Conservation (phyloP, 2,329 filamentous ascomycete species). For the Seiridium cupressi region DNA sequence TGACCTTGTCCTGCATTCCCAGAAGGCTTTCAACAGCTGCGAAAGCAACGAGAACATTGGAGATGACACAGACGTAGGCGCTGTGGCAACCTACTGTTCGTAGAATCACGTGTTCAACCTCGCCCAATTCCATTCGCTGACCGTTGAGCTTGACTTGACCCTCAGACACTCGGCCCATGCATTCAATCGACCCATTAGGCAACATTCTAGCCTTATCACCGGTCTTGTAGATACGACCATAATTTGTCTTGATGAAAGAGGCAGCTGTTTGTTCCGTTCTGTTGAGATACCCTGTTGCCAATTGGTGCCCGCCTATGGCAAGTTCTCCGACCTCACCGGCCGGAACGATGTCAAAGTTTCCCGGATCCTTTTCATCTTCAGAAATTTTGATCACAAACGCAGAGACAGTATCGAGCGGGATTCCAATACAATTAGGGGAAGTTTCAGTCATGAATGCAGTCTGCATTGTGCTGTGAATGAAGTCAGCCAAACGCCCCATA, state of each 20-base stretch:
- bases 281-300: slow-evolving; percentile 81
- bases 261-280: slow-evolving; percentile 69
- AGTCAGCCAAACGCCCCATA: neutral
- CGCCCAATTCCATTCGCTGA: slow-evolving; percentile 78
- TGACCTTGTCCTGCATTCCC: slow-evolving; percentile 42
- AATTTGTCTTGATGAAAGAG: slow-evolving; percentile 67
- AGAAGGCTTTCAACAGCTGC: slow-evolving; percentile 52
- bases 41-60: slow-evolving; percentile 71
- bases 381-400: slow-evolving; percentile 64
- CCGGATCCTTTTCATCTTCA: slow-evolving; percentile 19
- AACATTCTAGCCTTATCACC: slow-evolving; percentile 77
- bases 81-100: slow-evolving; percentile 61
- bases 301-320: slow-evolving; percentile 75
- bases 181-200: slow-evolving; percentile 71
- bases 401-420: slow-evolving; percentile 78
- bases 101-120: slow-evolving; percentile 70
- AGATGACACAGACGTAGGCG: slow-evolving; percentile 65
- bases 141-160: slow-evolving; percentile 87
- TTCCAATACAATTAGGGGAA: slow-evolving; percentile 68
- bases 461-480: slow-evolving; percentile 62
- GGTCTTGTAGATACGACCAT: slow-evolving; percentile 76
- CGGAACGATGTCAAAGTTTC: slow-evolving; percentile 53
- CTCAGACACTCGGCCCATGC: slow-evolving; percentile 73
- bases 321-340: slow-evolving; percentile 74
- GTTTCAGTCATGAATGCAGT: slow-evolving; percentile 55